Base-by-base conservation (phyloP, 2,329 filamentous ascomycete genomes). In the Monilinia aucupariae region DNA sequence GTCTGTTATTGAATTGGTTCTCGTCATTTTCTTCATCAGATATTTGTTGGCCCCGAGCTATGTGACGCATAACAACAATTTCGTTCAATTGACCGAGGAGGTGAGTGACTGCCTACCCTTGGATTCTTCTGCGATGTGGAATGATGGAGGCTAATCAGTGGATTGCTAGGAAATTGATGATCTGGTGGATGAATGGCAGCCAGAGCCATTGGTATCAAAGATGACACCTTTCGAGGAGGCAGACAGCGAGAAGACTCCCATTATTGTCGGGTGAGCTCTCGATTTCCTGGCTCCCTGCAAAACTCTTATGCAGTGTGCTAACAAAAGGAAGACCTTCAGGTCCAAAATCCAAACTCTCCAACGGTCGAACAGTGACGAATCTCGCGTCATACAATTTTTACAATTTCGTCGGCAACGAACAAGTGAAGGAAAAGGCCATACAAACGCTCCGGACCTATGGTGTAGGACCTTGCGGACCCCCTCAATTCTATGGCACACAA, bases 401-500 rank as follows among this genome's bases (percentile, higher is more conserved):
- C 81, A 97, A 99, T 78, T 92, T 99, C 76, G 91, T 96, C 68
- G 85, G 86, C 60, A 97, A 96, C 74, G 93, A 97, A 66, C 84
- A 87, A 43, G 87, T 99, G 71, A 96, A 96, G 73, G 92, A 97
- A 70, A 96, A 96, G 76, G 94, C 93, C 1, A 92, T 99, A 66
- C 88, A 93, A 75, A 96, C 92, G 0, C 83, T 99, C 47, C 90
- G 93, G 65, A 96, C 90, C 25, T 99, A 99, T 71, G 94, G 94
- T 63, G 96, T 99, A 48, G 96, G 94, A 10, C 93, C 94, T 63
- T 99, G 94, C 74, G 94, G 94, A 25, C 94, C 94, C 22, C 94
- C 94, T 7, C 92, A 96, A 68, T 99, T 99, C 79, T 99, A 99
- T 78, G 94, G 92, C 68, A 99, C 92, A 39, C 93, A 97, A 75